These are phyloP conservation scores for Blyttiomyces sp. DNA, from an alignment of 371 early-diverging fungal genomes.

Conservation along the genomic window DNA sequence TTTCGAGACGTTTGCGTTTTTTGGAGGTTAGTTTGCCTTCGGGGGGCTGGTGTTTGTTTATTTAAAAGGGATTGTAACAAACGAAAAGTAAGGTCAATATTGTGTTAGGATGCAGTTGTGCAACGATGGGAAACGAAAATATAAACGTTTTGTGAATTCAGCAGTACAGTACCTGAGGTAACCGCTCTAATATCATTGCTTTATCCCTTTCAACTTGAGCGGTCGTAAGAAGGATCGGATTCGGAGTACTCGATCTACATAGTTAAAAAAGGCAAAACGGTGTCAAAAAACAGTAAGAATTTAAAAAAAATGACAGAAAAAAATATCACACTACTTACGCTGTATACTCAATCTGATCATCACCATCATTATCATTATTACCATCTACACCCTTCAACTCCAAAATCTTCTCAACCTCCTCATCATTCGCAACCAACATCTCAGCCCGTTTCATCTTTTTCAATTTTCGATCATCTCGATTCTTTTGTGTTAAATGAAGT, in stretches of 20 bases:
- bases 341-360: not conserved
- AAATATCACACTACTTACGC: not conserved
- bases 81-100: not conserved
- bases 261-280: not conserved
- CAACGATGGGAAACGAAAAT: not conserved
- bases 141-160: not conserved
- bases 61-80: not conserved
- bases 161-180: not conserved
- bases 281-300: not conserved
- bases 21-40: constrained; percentile 38
- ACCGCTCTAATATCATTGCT: not conserved
- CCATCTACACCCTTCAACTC: not conserved
- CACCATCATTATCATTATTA: not conserved
- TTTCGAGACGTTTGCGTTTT: constrained; percentile 46
- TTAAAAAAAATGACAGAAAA: no score
- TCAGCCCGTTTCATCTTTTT: no score
- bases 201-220: not conserved
- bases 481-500: no score
- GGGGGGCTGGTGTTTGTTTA: constrained; percentile 11
- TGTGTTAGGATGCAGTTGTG: not conserved
- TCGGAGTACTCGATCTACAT: not conserved
- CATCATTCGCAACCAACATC: no score
- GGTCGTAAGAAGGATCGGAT: constrained; percentile 10
- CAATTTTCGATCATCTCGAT: no score
- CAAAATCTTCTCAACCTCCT: not conserved